Conservation (phyloP, 176 grass and related monocot species). For the Avena eriantha region DNA sequence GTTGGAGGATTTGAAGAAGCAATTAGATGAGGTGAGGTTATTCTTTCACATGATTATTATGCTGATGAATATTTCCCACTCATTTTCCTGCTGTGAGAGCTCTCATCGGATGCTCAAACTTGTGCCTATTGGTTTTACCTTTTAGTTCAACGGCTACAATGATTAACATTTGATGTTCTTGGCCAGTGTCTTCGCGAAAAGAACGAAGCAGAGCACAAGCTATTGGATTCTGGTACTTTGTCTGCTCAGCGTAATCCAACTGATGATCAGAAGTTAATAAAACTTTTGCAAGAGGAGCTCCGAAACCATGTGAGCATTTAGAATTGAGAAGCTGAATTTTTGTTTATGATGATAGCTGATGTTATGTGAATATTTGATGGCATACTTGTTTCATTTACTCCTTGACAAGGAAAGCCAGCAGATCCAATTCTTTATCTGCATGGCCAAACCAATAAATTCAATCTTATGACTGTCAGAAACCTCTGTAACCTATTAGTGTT, state of each 20-base stretch:
- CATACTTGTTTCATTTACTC: conserved; percentile 12
- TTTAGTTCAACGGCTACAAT: conserved; percentile 37
- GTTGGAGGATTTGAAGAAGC: conserved; percentile 62
- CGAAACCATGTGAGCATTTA: conserved; percentile 72
- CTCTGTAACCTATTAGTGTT: background rate
- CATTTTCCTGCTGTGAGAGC: conserved; percentile 7
- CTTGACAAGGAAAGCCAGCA: conserved; percentile 3
- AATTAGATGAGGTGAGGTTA: conserved; percentile 69
- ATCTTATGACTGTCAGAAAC: background rate
- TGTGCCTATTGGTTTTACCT: conserved; percentile 37
- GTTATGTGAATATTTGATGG: conserved; percentile 29
- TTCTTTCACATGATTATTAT: conserved; percentile 26
- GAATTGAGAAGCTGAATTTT: conserved; percentile 29
- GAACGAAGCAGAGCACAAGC: conserved; percentile 60
- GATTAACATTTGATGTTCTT: conserved; percentile 46
- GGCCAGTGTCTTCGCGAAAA: conserved; percentile 65
- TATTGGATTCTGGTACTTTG: conserved; percentile 48
- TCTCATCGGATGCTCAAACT: conserved; percentile 20
- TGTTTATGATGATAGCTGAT: conserved; percentile 36
- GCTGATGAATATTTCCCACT: conserved; percentile 6
- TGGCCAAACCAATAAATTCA: too few relatives aligned
- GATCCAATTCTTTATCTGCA: too few relatives aligned
- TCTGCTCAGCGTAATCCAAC: conserved; percentile 52
- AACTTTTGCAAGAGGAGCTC: conserved; percentile 83
- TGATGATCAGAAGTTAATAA: conserved; percentile 82